Conservation (phyloP, 1,139 yeast species). For the Geotrichum bryndzae region DNA sequence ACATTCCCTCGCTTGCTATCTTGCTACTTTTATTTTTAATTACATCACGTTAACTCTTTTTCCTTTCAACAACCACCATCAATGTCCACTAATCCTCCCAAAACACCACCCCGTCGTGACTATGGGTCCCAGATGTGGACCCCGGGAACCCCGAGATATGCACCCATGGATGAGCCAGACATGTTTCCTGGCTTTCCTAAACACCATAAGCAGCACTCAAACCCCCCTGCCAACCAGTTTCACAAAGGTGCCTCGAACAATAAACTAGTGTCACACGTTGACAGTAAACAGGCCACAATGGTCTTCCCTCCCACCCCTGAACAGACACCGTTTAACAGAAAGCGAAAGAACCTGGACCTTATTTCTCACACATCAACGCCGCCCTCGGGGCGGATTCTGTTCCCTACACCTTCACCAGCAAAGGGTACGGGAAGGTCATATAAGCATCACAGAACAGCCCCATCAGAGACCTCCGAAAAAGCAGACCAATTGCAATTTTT, state of each 20-base stretch:
- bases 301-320: slow-evolving; percentile 19
- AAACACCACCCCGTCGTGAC: slow-evolving; percentile 31
- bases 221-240: background rate
- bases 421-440: slow-evolving; percentile 18
- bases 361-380: slow-evolving; percentile 3
- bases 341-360: slow-evolving; percentile 14
- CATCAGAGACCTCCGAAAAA: background rate
- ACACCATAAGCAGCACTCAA: background rate
- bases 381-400: slow-evolving; percentile 13
- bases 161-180: slow-evolving; percentile 35
- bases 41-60: background rate
- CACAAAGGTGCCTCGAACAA: background rate
- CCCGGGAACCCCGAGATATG: slow-evolving; percentile 36
- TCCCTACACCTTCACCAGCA: slow-evolving; percentile 15
- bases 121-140: slow-evolving; percentile 25
- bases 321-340: slow-evolving; percentile 18
- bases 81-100: slow-evolving; percentile 20
- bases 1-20: background rate
- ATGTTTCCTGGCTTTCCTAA: slow-evolving; percentile 12
- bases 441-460: slow-evolving; percentile 3
- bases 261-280: background rate
- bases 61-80: background rate
- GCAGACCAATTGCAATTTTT: background rate
- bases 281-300: background rate
- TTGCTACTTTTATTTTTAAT: background rate